Conservation (phyloP, 169 alveolate genomes). For the Cytauxzoon felis region DNA sequence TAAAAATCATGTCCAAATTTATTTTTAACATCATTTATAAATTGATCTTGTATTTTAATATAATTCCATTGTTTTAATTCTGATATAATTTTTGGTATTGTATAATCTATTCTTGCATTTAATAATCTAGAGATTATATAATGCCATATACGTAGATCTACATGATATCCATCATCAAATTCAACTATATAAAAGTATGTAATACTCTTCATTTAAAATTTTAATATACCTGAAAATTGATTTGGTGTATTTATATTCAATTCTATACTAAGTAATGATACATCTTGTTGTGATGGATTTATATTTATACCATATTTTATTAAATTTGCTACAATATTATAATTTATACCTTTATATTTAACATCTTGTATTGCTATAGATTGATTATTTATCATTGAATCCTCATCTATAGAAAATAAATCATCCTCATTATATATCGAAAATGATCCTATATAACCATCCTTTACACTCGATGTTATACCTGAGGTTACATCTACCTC, state of each 20-base stretch:
- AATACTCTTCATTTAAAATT: not conserved
- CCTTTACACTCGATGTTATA: too few species aligned
- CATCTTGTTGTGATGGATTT: not conserved
- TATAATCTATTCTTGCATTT: too few species aligned
- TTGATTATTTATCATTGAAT: too few species aligned
- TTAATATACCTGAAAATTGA: not conserved
- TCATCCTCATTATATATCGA: too few species aligned
- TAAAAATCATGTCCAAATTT: constrained; percentile 2
- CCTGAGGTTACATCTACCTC: too few species aligned
- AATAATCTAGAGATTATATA: not conserved
- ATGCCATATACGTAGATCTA: constrained; percentile 19
- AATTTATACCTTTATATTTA: not conserved
- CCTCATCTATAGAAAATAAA: too few species aligned
- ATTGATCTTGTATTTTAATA: constrained; percentile 10
- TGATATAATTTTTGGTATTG: not conserved
- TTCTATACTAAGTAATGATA: not conserved
- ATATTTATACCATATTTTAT: constrained; percentile 13
- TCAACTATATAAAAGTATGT: constrained; percentile 1
- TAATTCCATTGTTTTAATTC: too few species aligned
- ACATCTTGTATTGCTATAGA: not conserved
- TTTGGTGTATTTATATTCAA: not conserved
- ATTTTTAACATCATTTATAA: constrained; percentile 1
- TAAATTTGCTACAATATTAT: constrained; percentile 16
- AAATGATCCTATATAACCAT: too few species aligned
- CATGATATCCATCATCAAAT: constrained; percentile 1